These are phyloP conservation scores for Amaranthus tricolor DNA, from an alignment of 179 eudicot species.

Conservation along the genomic window DNA sequence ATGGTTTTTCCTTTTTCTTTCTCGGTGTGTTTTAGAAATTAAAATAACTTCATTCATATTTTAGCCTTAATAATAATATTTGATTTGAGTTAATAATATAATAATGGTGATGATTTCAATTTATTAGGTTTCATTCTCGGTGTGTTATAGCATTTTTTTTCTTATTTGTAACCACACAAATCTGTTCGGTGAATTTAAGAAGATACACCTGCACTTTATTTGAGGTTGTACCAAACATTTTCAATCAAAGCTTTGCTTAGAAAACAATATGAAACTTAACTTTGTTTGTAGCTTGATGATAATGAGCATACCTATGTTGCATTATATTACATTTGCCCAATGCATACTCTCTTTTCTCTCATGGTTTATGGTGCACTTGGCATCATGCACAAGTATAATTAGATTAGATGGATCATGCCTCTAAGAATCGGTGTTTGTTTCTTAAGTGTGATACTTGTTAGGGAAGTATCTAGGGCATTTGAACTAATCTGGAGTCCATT, in stretches of 20 bases:
- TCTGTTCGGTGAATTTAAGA: slow-evolving; percentile 41
- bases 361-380: slow-evolving; percentile 99
- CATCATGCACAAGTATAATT: slow-evolving; percentile 71
- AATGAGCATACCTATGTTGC: slow-evolving; percentile 8
- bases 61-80: too few species aligned
- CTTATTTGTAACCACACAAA: slow-evolving; percentile 44
- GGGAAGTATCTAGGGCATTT: slow-evolving; percentile 96
- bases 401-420: slow-evolving; percentile 70
- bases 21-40: too few species aligned
- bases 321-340: slow-evolving; percentile 93
- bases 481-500: slow-evolving; percentile 84
- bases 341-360: slow-evolving; percentile 98
- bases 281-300: neutral
- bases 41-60: too few species aligned
- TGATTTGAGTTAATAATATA: too few species aligned
- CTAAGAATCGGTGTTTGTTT: slow-evolving; percentile 68
- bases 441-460: slow-evolving; percentile 69
- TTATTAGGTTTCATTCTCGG: too few species aligned
- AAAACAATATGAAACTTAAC: neutral
- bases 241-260: neutral
- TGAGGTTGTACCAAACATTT: too few species aligned
- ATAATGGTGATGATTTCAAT: too few species aligned
- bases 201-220: slow-evolving; percentile 29
- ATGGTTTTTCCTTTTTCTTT: too few species aligned
- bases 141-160: too few species aligned